A percentile compares a stretch with the other conserved stretches of the same genome.
These are phyloP conservation scores for Hypoxylon sp. DNA, from an alignment of 2,329 filamentous ascomycete genomes.

Conservation along the genomic window DNA sequence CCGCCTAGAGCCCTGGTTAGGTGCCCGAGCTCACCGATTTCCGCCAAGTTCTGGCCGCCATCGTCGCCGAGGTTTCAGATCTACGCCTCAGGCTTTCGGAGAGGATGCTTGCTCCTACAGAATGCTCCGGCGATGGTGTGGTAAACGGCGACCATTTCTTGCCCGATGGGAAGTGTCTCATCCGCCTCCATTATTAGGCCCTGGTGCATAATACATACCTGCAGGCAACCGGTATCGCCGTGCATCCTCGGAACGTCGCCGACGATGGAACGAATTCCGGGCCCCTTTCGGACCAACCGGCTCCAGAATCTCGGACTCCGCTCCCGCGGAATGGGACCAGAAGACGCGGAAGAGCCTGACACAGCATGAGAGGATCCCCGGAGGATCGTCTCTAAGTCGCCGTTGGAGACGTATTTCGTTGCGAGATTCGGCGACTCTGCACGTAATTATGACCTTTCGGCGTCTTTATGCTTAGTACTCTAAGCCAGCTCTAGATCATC, in stretches of 20 bases:
- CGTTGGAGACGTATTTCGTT: background rate
- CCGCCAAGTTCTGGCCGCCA: background rate
- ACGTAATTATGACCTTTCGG: background rate
- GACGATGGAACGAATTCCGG: conserved; percentile 2
- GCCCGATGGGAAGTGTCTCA: background rate
- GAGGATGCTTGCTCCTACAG: background rate
- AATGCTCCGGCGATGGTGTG: background rate
- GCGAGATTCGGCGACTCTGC: background rate
- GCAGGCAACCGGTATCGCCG: background rate
- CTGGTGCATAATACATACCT: background rate
- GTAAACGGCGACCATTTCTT: background rate
- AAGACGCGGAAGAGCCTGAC: background rate
- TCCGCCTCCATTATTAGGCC: background rate
- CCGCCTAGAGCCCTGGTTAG: background rate
- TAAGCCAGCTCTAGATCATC: no score
- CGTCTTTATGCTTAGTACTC: background rate
- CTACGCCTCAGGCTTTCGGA: conserved; percentile 3
- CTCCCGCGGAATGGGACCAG: background rate
- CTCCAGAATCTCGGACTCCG: background rate
- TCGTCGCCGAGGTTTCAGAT: conserved; percentile 21
- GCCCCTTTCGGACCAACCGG: background rate
- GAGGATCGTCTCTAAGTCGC: background rate
- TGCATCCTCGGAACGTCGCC: conserved; percentile 7
- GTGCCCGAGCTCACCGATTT: conserved; percentile 33
- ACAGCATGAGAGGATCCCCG: background rate